Evolutionary conservation across 139 green algal genomes (phyloP), one percentile per base, ranked within the genome.

Genomic region (Chlamydomonas sp.): DNA sequence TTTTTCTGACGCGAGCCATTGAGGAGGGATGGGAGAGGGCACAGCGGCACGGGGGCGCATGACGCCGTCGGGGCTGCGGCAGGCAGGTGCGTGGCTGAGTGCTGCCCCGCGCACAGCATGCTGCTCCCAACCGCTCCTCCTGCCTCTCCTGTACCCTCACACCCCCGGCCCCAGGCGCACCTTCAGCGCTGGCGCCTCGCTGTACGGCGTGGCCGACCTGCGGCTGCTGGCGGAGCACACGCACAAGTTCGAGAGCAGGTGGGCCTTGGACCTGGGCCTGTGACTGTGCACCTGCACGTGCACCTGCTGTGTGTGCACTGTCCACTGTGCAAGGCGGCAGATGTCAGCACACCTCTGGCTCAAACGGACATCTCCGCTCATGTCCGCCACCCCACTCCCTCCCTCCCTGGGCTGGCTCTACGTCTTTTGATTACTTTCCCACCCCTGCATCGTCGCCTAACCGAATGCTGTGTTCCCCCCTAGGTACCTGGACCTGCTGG

Each of bases 201-300:
- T 93, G 80, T 97, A 96, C 76, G 95, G 94, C 2, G 95, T 97
- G 64, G 93, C 92, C 0, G 93, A 96, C 71, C 83, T 91, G n/a
- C 87, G 92, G 80, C 88, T 95, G 63, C 90, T 97, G 80, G 94
- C 94, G 0, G 79, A 92, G n/a, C 92, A 97, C 63, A 97, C 94
- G 0, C 95, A 97, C 93, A 96, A 96, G 85, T 95, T 96, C 82
- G 94, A 96, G 89, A 92, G 85, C 84, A 84, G 89, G 90, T 89
- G 73, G 15, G 77, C 4, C 1, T 17, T 18, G 63, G 66, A 17
- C 18, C n/a, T 14, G 80, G 8, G 1, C 2, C 49, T 5, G 57
- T 7, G 20, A 7, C 20, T 5, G 7, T 9, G 20, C 31, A 31
- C 76, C 3, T 7, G n/a, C 31, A 31, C 15, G 12, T 77, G 64